Conservation (phyloP, 805 yeast species). For the Torulaspora microellipsoides region DNA sequence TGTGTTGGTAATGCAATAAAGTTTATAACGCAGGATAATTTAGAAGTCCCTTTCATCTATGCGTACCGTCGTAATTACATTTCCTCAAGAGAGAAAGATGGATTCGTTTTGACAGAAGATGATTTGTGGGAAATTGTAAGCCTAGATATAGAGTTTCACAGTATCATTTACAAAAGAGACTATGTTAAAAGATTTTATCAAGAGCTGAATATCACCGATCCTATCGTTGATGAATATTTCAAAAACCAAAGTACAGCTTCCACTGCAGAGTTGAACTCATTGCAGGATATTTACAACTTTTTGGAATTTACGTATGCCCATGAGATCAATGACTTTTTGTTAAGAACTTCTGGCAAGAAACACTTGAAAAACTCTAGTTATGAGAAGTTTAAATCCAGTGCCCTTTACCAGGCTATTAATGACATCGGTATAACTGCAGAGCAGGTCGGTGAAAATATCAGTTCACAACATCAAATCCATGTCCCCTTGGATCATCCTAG, state of each 20-base stretch:
- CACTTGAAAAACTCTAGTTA: conserved; percentile 59
- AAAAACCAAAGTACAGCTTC: conserved; percentile 46
- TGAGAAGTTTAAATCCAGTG: conserved; percentile 63
- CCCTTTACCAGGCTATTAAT: conserved; percentile 58
- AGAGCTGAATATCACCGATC: conserved; percentile 53
- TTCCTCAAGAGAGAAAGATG: conserved; percentile 40
- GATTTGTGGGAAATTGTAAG: conserved; percentile 90
- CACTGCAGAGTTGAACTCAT: conserved; percentile 56
- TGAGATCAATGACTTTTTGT: conserved; percentile 37
- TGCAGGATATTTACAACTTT: conserved; percentile 82
- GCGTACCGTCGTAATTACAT: conserved; percentile 89
- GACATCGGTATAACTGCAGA: conserved; percentile 75
- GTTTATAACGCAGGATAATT: conserved; percentile 67
- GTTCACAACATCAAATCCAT: conserved; percentile 61
- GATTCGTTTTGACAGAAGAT: conserved; percentile 57
- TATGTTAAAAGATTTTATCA: conserved; percentile 54
- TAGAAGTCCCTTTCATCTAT: conserved; percentile 95
- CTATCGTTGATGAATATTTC: conserved; percentile 52
- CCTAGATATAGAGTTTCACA: conserved; percentile 83
- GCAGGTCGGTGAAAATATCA: conserved; percentile 77
- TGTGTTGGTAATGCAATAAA: conserved; percentile 70
- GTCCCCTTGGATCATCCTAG: conserved; percentile 61
- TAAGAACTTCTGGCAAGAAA: conserved; percentile 38
- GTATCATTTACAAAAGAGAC: conserved; percentile 68
- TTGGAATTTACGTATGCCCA: conserved; percentile 62